phyloP scores from a whole-genome alignment of 768 basidiomycete genomes.

The Tulasnella calospora region DNA sequence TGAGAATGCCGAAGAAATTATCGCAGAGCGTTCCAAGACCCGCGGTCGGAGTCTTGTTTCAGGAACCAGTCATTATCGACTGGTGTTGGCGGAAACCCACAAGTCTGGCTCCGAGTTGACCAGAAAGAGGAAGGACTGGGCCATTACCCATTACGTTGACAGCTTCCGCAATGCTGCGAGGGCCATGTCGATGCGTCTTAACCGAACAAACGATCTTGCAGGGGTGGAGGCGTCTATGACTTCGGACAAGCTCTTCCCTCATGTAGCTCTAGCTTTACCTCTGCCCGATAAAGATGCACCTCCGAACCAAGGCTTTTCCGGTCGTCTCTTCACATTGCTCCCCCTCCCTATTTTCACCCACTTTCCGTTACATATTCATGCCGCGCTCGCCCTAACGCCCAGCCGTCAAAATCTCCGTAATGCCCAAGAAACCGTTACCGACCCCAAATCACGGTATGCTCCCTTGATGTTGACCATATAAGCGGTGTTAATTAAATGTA shows the following conservation, averaged over 20 bases:
- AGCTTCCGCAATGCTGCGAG: slow-evolving; percentile 33
- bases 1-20: neutral
- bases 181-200: neutral
- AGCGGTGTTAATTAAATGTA: neutral
- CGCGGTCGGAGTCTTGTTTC: neutral
- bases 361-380: slow-evolving; percentile 19
- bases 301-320: slow-evolving; percentile 26
- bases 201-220: neutral
- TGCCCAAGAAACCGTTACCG: neutral
- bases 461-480: neutral
- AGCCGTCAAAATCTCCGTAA: slow-evolving; percentile 3
- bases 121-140: neutral
- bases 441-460: neutral
- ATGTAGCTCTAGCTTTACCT: slow-evolving; percentile 37
- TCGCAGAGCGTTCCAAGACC: neutral
- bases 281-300: slow-evolving; percentile 20
- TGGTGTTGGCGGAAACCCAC: neutral
- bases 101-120: neutral
- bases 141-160: slow-evolving; percentile 30
- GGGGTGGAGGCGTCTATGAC: slow-evolving; percentile 32
- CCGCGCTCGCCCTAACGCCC: slow-evolving; percentile 32
- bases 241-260: slow-evolving; percentile 38
- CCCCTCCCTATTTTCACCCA: slow-evolving; percentile 36
- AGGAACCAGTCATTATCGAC: neutral
- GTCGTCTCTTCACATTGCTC: slow-evolving; percentile 48